Conservation (phyloP, 2,329 filamentous ascomycete genomes). For the Pseudogymnoascus sp. region DNA sequence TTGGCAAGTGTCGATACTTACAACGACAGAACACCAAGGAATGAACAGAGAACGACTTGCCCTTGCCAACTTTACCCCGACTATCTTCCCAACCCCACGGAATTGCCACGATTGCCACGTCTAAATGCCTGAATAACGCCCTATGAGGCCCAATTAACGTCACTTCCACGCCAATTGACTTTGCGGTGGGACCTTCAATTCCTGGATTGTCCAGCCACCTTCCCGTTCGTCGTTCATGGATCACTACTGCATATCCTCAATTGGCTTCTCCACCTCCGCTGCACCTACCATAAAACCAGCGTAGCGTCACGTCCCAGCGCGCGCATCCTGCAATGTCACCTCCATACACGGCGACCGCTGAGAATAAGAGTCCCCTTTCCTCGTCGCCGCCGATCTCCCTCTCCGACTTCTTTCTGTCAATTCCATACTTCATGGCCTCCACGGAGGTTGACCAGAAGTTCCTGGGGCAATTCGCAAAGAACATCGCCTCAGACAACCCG, state of each 20-base stretch:
- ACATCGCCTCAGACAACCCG: conserved; percentile 68
- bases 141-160: conserved; percentile 3
- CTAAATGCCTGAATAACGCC: conserved; percentile 2
- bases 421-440: conserved; percentile 64
- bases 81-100: neutral
- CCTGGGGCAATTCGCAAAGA: conserved; percentile 77
- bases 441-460: conserved; percentile 98
- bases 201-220: neutral
- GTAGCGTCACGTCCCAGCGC: conserved; percentile 4
- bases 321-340: neutral
- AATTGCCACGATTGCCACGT: neutral
- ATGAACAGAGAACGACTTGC: neutral
- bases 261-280: conserved; percentile 4
- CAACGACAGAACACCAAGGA: neutral
- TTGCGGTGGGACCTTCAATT: neutral
- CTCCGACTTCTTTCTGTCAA: neutral
- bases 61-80: conserved; percentile 4
- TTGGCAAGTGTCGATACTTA: conserved; percentile 4
- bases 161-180: neutral
- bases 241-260: conserved; percentile 3
- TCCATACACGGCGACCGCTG: neutral
- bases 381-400: conserved; percentile 4
- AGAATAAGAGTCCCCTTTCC: conserved; percentile 2
- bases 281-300: conserved; percentile 2
- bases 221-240: conserved; percentile 1